These are phyloP conservation scores for Lipomyces lipofer DNA, from an alignment of 805 yeast species.

Conservation along the genomic window DNA sequence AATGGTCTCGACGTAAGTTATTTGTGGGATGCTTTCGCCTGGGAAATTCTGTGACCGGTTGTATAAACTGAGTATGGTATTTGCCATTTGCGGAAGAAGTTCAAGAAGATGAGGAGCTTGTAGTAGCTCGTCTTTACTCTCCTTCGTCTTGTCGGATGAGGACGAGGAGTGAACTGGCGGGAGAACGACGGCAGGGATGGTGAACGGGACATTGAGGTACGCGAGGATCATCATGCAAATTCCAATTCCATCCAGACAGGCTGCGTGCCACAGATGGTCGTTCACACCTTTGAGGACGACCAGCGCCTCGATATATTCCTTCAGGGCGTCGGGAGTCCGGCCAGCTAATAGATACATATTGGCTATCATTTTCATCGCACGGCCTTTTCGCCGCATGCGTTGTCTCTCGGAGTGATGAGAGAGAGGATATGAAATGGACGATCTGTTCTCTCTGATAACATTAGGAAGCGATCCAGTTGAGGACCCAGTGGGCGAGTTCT, in stretches of 20 bases:
- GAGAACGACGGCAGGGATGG: constrained; percentile 38
- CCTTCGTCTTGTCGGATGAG: constrained; percentile 5
- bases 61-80: constrained; percentile 39
- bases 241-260: constrained; percentile 80
- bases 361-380: constrained; percentile 74
- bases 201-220: constrained; percentile 53
- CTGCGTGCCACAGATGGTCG: constrained; percentile 86
- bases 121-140: constrained; percentile 2
- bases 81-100: constrained; percentile 30
- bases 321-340: constrained; percentile 65
- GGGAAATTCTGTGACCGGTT: constrained; percentile 54
- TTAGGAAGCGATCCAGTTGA: constrained; percentile 19
- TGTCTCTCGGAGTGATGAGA: constrained; percentile 40
- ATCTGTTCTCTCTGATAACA: constrained; percentile 9
- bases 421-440: constrained; percentile 17
- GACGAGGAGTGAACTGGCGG: constrained; percentile 11
- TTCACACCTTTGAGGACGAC: constrained; percentile 56
- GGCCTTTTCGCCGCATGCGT: constrained; percentile 58
- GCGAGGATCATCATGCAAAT: constrained; percentile 63
- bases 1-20: constrained; percentile 72
- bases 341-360: constrained; percentile 81
- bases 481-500: constrained; percentile 19
- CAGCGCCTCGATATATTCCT: constrained; percentile 73
- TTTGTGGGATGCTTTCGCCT: constrained; percentile 79
- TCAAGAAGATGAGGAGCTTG: constrained; percentile 29